Evolutionary conservation across 2,329 filamentous ascomycete genomes (phyloP).

Genomic region (Clonostachys solani): DNA sequence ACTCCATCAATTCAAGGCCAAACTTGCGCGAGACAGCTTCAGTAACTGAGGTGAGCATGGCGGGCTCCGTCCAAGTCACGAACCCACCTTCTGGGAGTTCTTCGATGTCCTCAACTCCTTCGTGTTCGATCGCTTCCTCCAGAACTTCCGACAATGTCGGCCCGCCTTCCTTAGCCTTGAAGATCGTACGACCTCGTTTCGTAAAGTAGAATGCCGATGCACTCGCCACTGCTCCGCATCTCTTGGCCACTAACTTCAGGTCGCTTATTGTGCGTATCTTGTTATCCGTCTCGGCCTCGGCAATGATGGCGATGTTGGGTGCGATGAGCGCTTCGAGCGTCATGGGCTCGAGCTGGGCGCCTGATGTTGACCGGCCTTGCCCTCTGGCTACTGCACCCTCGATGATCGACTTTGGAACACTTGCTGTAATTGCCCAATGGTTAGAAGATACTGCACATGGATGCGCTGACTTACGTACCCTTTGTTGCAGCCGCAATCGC

Average conservation of each 20-base stretch:
- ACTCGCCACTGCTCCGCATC: constrained; percentile 63
- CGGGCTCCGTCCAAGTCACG: constrained; percentile 47
- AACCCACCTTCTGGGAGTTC: constrained; percentile 64
- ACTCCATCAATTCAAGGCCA: constrained; percentile 63
- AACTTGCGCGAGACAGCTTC: constrained; percentile 55
- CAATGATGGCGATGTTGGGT: constrained; percentile 70
- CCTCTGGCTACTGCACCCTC: constrained; percentile 84
- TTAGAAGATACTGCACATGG: not conserved
- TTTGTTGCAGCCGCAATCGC: constrained; percentile 77
- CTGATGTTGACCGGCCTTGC: constrained; percentile 74
- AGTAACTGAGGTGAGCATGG: constrained; percentile 22
- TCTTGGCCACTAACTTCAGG: constrained; percentile 67
- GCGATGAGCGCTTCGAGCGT: constrained; percentile 80
- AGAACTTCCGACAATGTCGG: constrained; percentile 70
- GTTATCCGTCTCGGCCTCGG: constrained; percentile 84
- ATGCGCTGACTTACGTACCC: constrained; percentile 30
- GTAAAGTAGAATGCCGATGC: constrained; percentile 83
- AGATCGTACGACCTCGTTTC: constrained; percentile 69
- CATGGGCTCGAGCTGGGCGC: constrained; percentile 70
- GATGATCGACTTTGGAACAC: constrained; percentile 79
- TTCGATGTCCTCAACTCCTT: constrained; percentile 72
- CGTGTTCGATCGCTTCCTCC: constrained; percentile 72
- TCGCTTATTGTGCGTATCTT: constrained; percentile 71
- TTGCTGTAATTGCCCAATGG: constrained; percentile 38
- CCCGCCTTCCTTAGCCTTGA: constrained; percentile 48